Percentiles rank a stretch among this genome's conserved stretches.
Conservation (phyloP, 805 yeast genomes). For the Candida andamanensis region DNA sequence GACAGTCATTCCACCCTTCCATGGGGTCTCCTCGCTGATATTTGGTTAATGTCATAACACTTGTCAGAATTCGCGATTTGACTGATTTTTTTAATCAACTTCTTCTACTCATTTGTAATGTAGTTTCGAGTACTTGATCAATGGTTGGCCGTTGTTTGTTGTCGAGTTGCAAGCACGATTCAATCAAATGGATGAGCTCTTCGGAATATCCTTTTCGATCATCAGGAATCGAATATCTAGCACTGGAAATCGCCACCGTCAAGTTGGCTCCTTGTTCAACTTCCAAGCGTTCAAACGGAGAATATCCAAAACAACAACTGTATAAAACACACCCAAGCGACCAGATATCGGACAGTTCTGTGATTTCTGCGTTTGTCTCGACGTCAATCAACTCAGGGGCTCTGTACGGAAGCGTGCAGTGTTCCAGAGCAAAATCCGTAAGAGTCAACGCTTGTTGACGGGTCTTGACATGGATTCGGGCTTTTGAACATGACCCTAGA, state of each 20-base stretch:
- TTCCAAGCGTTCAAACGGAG: slow-evolving; percentile 87
- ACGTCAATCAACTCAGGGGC: slow-evolving; percentile 90
- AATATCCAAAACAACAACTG: slow-evolving; percentile 67
- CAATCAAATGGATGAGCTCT: slow-evolving; percentile 52
- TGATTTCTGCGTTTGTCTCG: slow-evolving; percentile 55
- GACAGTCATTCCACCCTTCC: slow-evolving; percentile 62
- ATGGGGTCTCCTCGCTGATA: slow-evolving; percentile 34
- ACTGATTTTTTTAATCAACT: neutral
- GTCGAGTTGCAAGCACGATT: slow-evolving; percentile 57
- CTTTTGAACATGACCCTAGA: slow-evolving; percentile 72
- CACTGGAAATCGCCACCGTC: slow-evolving; percentile 67
- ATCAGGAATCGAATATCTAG: slow-evolving; percentile 55
- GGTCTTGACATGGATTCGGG: slow-evolving; percentile 48
- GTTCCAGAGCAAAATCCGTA: slow-evolving; percentile 79
- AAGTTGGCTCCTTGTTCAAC: slow-evolving; percentile 77
- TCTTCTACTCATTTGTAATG: slow-evolving; percentile 32
- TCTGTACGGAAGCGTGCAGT: slow-evolving; percentile 79
- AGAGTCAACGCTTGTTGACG: slow-evolving; percentile 69
- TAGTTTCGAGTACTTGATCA: slow-evolving; percentile 50
- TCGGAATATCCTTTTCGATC: slow-evolving; percentile 47
- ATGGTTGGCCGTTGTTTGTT: slow-evolving; percentile 59
- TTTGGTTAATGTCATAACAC: slow-evolving; percentile 25
- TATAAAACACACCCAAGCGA: slow-evolving; percentile 82
- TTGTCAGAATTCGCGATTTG: slow-evolving; percentile 1
- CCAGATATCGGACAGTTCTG: slow-evolving; percentile 85